Base-by-base conservation (phyloP, 2,329 filamentous ascomycete genomes). In the Ustilaginoidea virens region DNA sequence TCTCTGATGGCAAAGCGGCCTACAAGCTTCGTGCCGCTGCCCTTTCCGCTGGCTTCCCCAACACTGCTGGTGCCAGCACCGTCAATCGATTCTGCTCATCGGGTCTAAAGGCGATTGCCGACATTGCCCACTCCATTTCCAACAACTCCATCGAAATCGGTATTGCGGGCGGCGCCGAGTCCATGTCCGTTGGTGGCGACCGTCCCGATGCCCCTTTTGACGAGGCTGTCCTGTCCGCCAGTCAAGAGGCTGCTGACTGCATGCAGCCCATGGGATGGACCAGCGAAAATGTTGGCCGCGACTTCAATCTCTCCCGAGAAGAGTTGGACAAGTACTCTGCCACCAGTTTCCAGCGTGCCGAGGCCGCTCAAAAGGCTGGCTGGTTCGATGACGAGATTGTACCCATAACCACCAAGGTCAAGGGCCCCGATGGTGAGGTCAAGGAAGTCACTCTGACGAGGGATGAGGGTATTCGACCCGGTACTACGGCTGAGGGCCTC, bases 211-310 rank as follows among this genome's bases (percentile, higher is more conserved):
- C 70, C 37, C 75, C 80, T 4, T 90, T 94, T 56, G 75, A 83
- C 52, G 73, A 78, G 39, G 74, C 77, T 37, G 73, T 96, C 35
- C 60, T 81, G 26, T 51, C 60, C 42, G 60, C 66, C 46, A 79
- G 68, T 58, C 78, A 83, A 50, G 82, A 94, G 49, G 70, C 83
- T 1, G 56, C 56, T 26, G 87, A 96, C 59, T 90, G 85, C 65
- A 72, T 87, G 72, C 72, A 85, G 66, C 80, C 87, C 40, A 98
- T 98, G 90, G 90, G 90, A 14, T 92, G 92, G 71, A 98, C 90
- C 3, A 87, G 79, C 34, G 90, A 98, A 63, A 96, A 96, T 50
- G 85, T 98, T 17, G 83, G 78, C 43, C 73, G 73, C 27, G 90
- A 96, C 58, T 96, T 96, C 54, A 71, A 78, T 48, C 76, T 98